A percentile compares a stretch with the other conserved stretches of the same genome.
phyloP scores from a whole-genome alignment of 2,329 filamentous ascomycete genomes.

The Annulohypoxylon truncatum region DNA sequence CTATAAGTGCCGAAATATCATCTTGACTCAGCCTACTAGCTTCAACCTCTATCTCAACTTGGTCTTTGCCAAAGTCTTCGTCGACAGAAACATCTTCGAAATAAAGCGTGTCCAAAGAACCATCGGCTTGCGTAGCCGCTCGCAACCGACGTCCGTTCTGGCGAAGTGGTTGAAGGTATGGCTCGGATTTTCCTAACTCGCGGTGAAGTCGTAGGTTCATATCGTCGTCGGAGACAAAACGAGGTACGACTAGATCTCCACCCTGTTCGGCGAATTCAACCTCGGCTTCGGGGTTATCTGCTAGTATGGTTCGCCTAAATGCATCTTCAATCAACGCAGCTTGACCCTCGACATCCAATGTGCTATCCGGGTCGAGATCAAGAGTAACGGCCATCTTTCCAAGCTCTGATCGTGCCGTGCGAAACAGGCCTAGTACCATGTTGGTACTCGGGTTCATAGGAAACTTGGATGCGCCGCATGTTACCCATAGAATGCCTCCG shows the following conservation, averaged over 20 bases:
- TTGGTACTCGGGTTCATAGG: conserved; percentile 37
- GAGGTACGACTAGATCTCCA: conserved; percentile 40
- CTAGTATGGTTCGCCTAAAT: conserved; percentile 30
- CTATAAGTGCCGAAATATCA: conserved; percentile 18
- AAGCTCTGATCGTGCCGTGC: conserved; percentile 46
- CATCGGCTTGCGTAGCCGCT: conserved; percentile 20
- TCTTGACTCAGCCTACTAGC: conserved; percentile 31
- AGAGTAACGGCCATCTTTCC: conserved; percentile 41
- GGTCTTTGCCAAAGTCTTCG: conserved; percentile 24
- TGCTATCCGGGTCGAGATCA: conserved; percentile 46
- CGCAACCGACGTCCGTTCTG: conserved; percentile 30
- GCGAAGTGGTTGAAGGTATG: conserved; percentile 39
- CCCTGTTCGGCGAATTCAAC: conserved; percentile 42
- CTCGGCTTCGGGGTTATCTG: conserved; percentile 27
- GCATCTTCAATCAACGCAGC: conserved; percentile 40
- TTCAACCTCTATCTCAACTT: conserved; percentile 37
- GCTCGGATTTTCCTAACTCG: conserved; percentile 37
- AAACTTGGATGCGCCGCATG: conserved; percentile 40
- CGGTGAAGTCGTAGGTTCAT: conserved; percentile 43
- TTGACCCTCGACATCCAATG: conserved; percentile 30
- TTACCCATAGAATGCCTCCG: conserved; percentile 42
- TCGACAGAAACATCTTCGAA: conserved; percentile 33
- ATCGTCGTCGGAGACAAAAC: conserved; percentile 39
- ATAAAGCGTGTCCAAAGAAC: conserved; percentile 34
- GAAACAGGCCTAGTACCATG: conserved; percentile 44